A percentile compares a stretch with the other conserved stretches of the same genome.
These are phyloP conservation scores for Globisporangium orthogonon DNA, from an alignment of 352 stramenopile species.

Conservation along the genomic window DNA sequence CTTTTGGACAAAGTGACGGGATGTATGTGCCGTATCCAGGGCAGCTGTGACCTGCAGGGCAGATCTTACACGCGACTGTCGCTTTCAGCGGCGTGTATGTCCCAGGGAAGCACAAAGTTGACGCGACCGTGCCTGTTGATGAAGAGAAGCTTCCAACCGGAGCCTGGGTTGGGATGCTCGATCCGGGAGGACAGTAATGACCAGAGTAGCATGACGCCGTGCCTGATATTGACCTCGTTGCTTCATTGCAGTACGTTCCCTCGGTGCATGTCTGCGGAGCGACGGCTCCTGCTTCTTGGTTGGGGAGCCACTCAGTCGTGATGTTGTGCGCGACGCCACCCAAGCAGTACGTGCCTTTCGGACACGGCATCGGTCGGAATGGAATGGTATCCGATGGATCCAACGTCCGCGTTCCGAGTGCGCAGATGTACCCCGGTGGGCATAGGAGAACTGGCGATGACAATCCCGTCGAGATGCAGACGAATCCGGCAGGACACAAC, in stretches of 20 bases:
- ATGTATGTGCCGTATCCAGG: conserved; percentile 95
- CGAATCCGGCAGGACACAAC: conserved; percentile 92
- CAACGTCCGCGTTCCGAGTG: conserved; percentile 87
- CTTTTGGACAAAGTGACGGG: conserved; percentile 90
- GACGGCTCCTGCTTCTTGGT: conserved; percentile 62
- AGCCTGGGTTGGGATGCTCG: conserved; percentile 81
- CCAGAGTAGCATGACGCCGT: conserved; percentile 89
- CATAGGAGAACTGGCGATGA: conserved; percentile 90
- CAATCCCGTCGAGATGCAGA: conserved; percentile 91
- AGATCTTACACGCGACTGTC: conserved; percentile 87
- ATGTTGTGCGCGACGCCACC: conserved; percentile 91
- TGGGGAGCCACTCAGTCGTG: conserved; percentile 90
- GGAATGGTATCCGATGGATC: conserved; percentile 79
- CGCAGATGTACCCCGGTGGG: conserved; percentile 93
- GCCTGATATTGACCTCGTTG: conserved; percentile 72
- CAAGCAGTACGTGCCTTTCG: conserved; percentile 92
- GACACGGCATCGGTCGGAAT: conserved; percentile 85
- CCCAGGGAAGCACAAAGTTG: conserved; percentile 94
- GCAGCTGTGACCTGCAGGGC: conserved; percentile 92
- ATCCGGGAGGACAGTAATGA: conserved; percentile 94
- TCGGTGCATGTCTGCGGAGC: conserved; percentile 93
- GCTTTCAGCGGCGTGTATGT: conserved; percentile 93
- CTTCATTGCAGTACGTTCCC: conserved; percentile 91
- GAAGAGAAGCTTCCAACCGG: conserved; percentile 91
- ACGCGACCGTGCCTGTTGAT: conserved; percentile 83